Base-by-base conservation (phyloP, 352 stramenopile genomes). In the Paralagenidium karlingii region DNA sequence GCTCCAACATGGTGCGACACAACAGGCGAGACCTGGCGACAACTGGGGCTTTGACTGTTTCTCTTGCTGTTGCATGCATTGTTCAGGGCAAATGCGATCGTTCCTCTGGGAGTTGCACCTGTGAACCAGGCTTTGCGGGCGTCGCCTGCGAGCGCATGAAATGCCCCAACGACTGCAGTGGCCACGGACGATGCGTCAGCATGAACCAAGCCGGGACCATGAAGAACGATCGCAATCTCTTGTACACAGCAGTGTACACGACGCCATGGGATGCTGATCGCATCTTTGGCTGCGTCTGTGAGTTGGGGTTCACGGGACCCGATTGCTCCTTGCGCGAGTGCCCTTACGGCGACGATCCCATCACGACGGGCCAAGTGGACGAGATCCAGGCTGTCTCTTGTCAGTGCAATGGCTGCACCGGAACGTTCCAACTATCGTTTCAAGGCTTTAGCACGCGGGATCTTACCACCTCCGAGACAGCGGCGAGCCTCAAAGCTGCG, bases 271-370 rank as follows among this genome's bases (percentile, higher is more conserved):
- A 96, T 45, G 82, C 83, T 5, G 58, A 87, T 21, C 68, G 74
- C 20, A 84, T 95, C 24, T 66, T 75, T 28, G 75, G 75, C 36
- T 96, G 84, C 38, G 57, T 89, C 22, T 97, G 88, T 47, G 87
- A 97, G 53, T 51, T 68, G 22, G 86, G 85, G 21, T 97, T 88
- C 63, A 63, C 55, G 7, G 88, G 89, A 5, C 63, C 78, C 5
- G 80, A 89, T 51, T 97, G 91, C 65, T 78, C 69, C 4, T 53
- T 73, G 40, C 58, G 68, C 19, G 62, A 75, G 40, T 97, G 89
- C 62, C 69, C 77, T 16, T 76, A 66, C 36, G 87, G 86, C 20
- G 87, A 96, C 44, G 82, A 95, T 39, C 83, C 81, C 13, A 49
- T 80, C 22, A 83, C 82, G 0, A 69, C 60, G 9, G 61, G 57